A percentile compares a stretch with the other conserved stretches of the same genome.
Evolutionary conservation across 2,329 filamentous ascomycete genomes (phyloP).

Genomic region (Macroventuria anomochaeta): DNA sequence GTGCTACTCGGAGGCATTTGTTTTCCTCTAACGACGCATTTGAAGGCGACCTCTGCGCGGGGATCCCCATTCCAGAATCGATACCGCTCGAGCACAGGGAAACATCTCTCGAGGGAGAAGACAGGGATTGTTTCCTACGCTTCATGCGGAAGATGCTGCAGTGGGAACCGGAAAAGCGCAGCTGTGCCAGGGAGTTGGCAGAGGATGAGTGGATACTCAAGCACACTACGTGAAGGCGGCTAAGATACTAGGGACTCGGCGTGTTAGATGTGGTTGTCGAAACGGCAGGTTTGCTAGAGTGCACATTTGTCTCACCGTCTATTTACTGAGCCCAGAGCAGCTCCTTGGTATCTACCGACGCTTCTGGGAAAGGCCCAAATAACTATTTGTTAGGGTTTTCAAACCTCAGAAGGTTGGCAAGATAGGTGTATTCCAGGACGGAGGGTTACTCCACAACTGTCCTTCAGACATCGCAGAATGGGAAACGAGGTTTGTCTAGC

Average conservation of each 20-base stretch:
- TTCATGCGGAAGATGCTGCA: conserved; percentile 49
- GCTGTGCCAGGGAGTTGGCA: conserved; percentile 26
- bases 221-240: conserved; percentile 39
- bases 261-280: too few species aligned
- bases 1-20: conserved; percentile 7
- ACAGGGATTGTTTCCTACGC: conserved; percentile 44
- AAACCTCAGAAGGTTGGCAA: conserved; percentile 10
- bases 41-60: background rate
- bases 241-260: background rate
- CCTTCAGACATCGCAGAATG: conserved; percentile 28
- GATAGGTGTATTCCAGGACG: conserved; percentile 33
- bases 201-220: conserved; percentile 22
- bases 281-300: too few species aligned
- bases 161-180: conserved; percentile 41
- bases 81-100: conserved; percentile 32
- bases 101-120: conserved; percentile 33
- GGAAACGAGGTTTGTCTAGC: conserved; percentile 33
- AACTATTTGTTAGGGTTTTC: too few species aligned
- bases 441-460: conserved; percentile 36
- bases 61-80: conserved; percentile 32
- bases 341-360: too few species aligned
- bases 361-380: too few species aligned
- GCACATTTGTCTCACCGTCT: too few species aligned
- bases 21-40: background rate
- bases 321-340: too few species aligned